Conservation (phyloP, 495 filamentous ascomycete genomes). For the Aspergillus biplanus region DNA sequence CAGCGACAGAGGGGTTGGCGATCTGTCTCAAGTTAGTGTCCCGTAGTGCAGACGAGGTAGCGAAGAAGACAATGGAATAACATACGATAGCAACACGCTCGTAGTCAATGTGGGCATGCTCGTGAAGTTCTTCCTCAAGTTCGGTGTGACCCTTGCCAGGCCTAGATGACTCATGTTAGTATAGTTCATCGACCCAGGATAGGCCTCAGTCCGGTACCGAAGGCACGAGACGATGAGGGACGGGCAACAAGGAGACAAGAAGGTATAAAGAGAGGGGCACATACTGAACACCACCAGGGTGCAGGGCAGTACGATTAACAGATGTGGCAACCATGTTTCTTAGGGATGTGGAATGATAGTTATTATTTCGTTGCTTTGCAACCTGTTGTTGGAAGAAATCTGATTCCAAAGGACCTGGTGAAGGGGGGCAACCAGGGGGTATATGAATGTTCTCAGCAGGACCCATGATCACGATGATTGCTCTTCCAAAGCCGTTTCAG, state of each 20-base stretch:
- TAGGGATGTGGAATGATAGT: conserved; percentile 65
- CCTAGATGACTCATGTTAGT: conserved; percentile 52
- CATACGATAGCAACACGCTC: conserved; percentile 95
- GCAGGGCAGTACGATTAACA: conserved; percentile 87
- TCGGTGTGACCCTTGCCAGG: conserved; percentile 89
- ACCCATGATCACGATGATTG: conserved; percentile 37
- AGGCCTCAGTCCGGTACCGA: neutral
- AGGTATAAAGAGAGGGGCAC: conserved; percentile 38
- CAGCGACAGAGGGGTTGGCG: conserved; percentile 86
- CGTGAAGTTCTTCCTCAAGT: conserved; percentile 95
- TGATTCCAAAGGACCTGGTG: conserved; percentile 54
- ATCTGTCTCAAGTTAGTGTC: conserved; percentile 56
- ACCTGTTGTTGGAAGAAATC: conserved; percentile 65
- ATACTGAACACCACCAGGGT: conserved; percentile 92
- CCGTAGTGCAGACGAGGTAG: neutral
- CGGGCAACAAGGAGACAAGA: conserved; percentile 18
- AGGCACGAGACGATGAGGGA: conserved; percentile 6
- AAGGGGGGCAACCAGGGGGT: conserved; percentile 46
- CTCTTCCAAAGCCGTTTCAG: conserved; percentile 35
- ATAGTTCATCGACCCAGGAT: neutral
- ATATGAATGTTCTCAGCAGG: conserved; percentile 51
- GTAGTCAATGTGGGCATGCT: conserved; percentile 99
- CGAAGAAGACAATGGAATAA: neutral
- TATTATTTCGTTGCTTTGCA: conserved; percentile 62
- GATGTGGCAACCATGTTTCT: conserved; percentile 71